Conservation (phyloP, 306 rosid species). For the Oemleria cerasiformis region DNA sequence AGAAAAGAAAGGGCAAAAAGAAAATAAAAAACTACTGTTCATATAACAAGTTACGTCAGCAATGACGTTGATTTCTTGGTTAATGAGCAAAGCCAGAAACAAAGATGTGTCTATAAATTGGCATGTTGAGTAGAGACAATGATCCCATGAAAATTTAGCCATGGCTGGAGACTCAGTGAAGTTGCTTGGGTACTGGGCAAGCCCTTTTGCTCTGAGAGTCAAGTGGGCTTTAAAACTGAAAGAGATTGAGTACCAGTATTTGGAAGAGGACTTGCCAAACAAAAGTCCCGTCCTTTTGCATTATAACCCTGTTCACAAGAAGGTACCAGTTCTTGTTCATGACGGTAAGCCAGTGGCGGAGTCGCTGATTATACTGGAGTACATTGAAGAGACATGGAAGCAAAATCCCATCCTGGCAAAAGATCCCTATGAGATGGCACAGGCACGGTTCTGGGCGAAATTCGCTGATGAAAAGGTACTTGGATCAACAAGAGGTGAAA, state of each 20-base stretch:
- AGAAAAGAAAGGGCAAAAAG: not conserved
- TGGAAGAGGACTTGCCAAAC: slow-evolving; percentile 40
- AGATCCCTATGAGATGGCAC: slow-evolving; percentile 42
- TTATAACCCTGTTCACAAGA: slow-evolving; percentile 40
- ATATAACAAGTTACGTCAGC: not conserved
- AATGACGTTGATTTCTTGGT: not conserved
- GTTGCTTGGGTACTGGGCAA: slow-evolving; percentile 43
- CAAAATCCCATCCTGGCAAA: slow-evolving; percentile 43
- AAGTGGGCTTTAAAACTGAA: slow-evolving; percentile 44
- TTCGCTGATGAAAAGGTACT: slow-evolving; percentile 44
- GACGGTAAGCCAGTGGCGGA: slow-evolving; percentile 38
- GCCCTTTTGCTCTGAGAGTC: slow-evolving; percentile 35
- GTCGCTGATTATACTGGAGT: slow-evolving; percentile 44
- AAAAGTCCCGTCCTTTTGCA: slow-evolving; percentile 43
- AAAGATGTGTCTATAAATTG: not conserved
- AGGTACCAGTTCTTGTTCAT: slow-evolving; percentile 48
- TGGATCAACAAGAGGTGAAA: not conserved
- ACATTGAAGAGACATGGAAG: slow-evolving; percentile 45
- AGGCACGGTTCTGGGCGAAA: slow-evolving; percentile 45
- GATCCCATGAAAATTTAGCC: not conserved
- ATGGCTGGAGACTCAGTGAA: slow-evolving; percentile 35
- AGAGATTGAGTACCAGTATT: slow-evolving; percentile 30
- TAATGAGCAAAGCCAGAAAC: not conserved
- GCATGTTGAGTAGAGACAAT: not conserved
- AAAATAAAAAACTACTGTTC: not conserved